Evolutionary conservation across 768 basidiomycete species (phyloP), one percentile per base, ranked within the genome.

Genomic region (Cystobasidiopsis lactophilus): DNA sequence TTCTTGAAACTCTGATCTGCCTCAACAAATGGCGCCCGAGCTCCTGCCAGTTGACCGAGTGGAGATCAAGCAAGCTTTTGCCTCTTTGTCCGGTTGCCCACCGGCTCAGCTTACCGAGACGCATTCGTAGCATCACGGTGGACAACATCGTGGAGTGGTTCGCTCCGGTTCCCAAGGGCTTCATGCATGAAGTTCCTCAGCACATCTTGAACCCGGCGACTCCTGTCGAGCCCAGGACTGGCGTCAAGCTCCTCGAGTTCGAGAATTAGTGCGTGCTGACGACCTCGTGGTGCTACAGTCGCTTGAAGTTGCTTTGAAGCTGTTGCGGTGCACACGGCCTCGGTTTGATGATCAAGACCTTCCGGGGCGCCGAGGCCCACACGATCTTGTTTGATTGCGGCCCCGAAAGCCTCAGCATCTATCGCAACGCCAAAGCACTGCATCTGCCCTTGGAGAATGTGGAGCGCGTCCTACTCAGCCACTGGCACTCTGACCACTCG

Each of bases 121-220:
- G n/a, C n/a, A n/a, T n/a, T n/a, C n/a, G n/a, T n/a, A n/a, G n/a
- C n/a, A 35, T 83, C 59, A 71, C 82, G 7, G 79, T 83, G 27
- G 82, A 83, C 63, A 81, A 83, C 58, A 71, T 66, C 52, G 76
- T 84, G 33, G 83, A 85, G 77, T 85, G 83, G 82, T 78, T 57
- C 43, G 59, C 54, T 19, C 40, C 48, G 63, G 66, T 85, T 7
- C 84, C 85, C 5, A 73, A 78, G 1, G 81, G 81, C 5, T 85
- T 85, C 65, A 73, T 70, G 0, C 79, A 78, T 61, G 84, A 88
- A 64, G 29, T 82, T 26, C 69, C 68, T 3, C 74, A 75, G 52
- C 81, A 85, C 62, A 58, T 85, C 19, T 70, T 75, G 26, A 67
- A 72, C 45, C 63, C 68, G 21, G 74, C 73, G 0, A n/a, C n/a